A percentile compares a stretch with the other conserved stretches of the same genome.
Evolutionary conservation across 2,329 filamentous ascomycete genomes (phyloP).

Genomic region (Bipolaris gigantea): DNA sequence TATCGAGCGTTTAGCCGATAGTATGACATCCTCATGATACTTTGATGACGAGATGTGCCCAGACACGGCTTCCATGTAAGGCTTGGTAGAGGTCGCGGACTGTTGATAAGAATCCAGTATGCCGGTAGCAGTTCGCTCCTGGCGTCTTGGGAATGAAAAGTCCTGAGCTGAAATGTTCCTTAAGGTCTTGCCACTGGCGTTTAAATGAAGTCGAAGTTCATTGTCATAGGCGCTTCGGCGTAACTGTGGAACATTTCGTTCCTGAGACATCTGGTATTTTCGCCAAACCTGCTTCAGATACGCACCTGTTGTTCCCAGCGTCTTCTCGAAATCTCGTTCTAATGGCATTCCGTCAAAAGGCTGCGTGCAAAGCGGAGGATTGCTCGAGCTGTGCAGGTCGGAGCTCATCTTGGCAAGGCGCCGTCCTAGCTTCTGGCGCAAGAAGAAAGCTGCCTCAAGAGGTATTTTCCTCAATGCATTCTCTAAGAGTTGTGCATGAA

Average conservation of each 20-base stretch:
- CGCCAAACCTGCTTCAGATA: conserved; percentile 30
- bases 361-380: background rate
- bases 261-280: conserved; percentile 21
- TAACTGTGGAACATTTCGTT: conserved; percentile 49
- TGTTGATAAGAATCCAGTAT: conserved; percentile 21
- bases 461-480: conserved; percentile 38
- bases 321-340: conserved; percentile 14
- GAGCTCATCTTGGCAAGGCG: conserved; percentile 61
- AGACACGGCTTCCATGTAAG: conserved; percentile 14
- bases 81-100: conserved; percentile 15
- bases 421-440: conserved; percentile 59
- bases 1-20: conserved; percentile 35
- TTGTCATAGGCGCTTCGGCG: conserved; percentile 37
- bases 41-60: conserved; percentile 16
- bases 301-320: conserved; percentile 13
- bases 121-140: conserved; percentile 8
- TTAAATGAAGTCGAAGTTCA: conserved; percentile 26
- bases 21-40: conserved; percentile 21
- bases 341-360: conserved; percentile 3
- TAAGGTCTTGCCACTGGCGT: conserved; percentile 21
- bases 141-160: background rate
- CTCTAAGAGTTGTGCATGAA: conserved; percentile 53
- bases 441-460: conserved; percentile 44
- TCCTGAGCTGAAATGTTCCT: conserved; percentile 1
- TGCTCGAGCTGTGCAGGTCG: conserved; percentile 27